Conservation (phyloP, 495 filamentous ascomycete genomes). For the Ascodesmis nigricans region DNA sequence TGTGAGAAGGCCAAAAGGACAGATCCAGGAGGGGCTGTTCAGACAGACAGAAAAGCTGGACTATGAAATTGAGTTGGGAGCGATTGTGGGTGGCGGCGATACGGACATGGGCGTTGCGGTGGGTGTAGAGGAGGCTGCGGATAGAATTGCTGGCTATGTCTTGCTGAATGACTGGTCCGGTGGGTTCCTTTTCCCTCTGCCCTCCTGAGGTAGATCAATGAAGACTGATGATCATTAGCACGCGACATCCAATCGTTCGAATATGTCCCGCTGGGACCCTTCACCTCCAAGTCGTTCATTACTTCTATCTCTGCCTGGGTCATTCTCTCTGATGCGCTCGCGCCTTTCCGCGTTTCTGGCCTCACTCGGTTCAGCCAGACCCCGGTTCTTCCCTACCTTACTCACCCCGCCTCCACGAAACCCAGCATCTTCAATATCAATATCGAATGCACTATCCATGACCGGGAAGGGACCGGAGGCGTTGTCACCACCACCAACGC, state of each 20-base stretch:
- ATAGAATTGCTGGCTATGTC: constrained; percentile 68
- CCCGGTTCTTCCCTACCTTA: constrained; percentile 11
- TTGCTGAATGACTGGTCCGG: constrained; percentile 72
- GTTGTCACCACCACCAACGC: background rate
- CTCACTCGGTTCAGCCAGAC: no score
- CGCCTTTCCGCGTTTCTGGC: constrained; percentile 40
- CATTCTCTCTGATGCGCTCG: constrained; percentile 61
- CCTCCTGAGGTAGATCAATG: constrained; percentile 22
- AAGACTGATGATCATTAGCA: constrained; percentile 31
- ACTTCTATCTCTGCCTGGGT: constrained; percentile 80
- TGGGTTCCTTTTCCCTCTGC: constrained; percentile 10
- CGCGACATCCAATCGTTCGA: constrained; percentile 84
- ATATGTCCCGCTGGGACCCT: constrained; percentile 65
- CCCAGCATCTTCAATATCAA: no score
- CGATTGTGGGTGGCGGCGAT: constrained; percentile 41
- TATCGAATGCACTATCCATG: no score
- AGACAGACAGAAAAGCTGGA: constrained; percentile 47
- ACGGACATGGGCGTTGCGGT: constrained; percentile 46
- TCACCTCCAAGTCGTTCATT: constrained; percentile 86
- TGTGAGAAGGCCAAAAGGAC: constrained; percentile 58
- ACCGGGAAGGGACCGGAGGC: no score
- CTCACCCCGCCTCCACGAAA: no score
- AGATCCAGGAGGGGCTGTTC: constrained; percentile 39
- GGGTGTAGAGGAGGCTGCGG: constrained; percentile 41
- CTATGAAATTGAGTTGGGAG: constrained; percentile 73